Conservation (phyloP, 306 rosid genomes). For the Cercis canadensis region DNA sequence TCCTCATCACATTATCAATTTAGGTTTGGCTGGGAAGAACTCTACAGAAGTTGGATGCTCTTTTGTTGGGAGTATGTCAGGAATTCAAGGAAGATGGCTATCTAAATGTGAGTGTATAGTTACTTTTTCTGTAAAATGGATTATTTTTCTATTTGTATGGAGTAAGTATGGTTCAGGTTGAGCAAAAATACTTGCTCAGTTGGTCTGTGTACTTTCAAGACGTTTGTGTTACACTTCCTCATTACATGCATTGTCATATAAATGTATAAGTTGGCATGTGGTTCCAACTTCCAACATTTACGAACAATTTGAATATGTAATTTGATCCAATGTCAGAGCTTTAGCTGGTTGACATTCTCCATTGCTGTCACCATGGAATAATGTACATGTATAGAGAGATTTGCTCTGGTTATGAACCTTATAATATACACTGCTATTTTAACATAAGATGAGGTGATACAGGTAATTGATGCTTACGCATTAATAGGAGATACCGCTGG, state of each 20-base stretch:
- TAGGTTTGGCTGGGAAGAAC: conserved; percentile 95
- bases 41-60: conserved; percentile 92
- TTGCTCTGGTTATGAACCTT: not conserved
- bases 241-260: conserved; percentile 15
- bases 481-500: conserved; percentile 93
- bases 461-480: conserved; percentile 98
- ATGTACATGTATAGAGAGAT: conserved; percentile 1
- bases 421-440: conserved; percentile 16
- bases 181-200: not conserved
- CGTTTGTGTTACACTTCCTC: conserved; percentile 20
- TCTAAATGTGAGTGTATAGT: conserved; percentile 69
- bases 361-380: not conserved
- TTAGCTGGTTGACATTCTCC: conserved; percentile 5
- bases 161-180: conserved; percentile 27
- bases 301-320: conserved; percentile 2
- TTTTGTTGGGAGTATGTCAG: conserved; percentile 94
- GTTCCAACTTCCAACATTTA: conserved; percentile 24
- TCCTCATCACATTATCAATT: conserved; percentile 26
- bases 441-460: conserved; percentile 47
- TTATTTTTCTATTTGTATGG: conserved; percentile 33
- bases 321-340: conserved; percentile 19
- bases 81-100: conserved; percentile 88
- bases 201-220: conserved; percentile 13
- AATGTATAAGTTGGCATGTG: too few relatives aligned
- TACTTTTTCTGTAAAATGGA: conserved; percentile 32